Evolutionary conservation across 331 rosid species (phyloP), one percentile per base, ranked within the genome.

Genomic region (Rhamnella rubrinervis): DNA sequence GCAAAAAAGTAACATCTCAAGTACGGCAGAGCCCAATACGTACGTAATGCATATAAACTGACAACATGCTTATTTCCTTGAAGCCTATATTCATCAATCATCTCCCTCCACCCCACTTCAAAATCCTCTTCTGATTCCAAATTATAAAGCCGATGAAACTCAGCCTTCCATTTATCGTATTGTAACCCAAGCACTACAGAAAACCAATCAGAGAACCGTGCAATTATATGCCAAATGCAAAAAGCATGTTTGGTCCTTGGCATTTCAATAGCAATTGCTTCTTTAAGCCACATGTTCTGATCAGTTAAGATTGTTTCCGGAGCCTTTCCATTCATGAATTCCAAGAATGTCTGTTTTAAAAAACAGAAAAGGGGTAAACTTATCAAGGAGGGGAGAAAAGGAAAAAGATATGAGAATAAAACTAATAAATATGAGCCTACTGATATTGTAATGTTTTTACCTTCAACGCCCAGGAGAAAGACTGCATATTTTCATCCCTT

Each of bases 381-480:
- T 13, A n/a, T 52, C 0, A 52, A 52, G 4, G 10, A 5, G 10
- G 57, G 23, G 7, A 52, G 19, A 52, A 52, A 44, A 44, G 49
- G 57, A 52, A 52, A 52, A 6, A 4, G 19, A 8, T 14, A 4
- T 4, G 18, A 52, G 23, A 52, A 52, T 52, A 17, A 52, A 16
- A 16, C 16, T 14, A 52, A 19, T 47, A 47, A 47, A 10, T 47
- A 47, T 14, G 14, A 8, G 49, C 49, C 49, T 44, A 2, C 14
- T 9, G 3, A 44, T 44, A 44, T 44, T 44, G 49, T 14, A 8
- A 52, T 16, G 8, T 52, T 77, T 57, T 81, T 80, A 87, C 97
- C 92, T 85, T 92, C 74, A 89, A 25, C 20, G 96, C 86, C 96
- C 96, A 89, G 62, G 93, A 87, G 78, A 85, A 89, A 46, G 96